Evolutionary conservation across 208 protist genomes (phyloP).

Genomic region (Ichthyophonus hoferi): DNA sequence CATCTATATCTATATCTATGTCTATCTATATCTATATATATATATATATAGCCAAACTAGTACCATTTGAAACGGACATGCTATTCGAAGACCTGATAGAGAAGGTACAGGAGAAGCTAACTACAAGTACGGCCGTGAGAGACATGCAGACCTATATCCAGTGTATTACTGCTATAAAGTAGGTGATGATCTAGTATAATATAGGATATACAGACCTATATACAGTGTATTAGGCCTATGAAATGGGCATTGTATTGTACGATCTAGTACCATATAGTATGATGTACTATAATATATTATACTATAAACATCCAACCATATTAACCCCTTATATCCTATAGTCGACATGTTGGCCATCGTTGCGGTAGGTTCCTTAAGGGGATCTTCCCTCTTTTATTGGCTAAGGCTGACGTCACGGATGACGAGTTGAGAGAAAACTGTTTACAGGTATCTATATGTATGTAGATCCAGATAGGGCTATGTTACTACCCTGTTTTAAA

Average conservation of each 20-base stretch:
- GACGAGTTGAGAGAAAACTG: conserved; percentile 67
- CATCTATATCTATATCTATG: too few relatives aligned
- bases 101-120: conserved; percentile 54
- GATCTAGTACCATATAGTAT: too few relatives aligned
- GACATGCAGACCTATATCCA: conserved; percentile 64
- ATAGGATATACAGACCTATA: too few relatives aligned
- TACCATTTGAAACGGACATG: conserved; percentile 28
- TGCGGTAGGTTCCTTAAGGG: conserved; percentile 63
- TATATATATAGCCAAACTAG: background rate
- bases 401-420: conserved; percentile 51
- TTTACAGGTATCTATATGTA: conserved; percentile 36
- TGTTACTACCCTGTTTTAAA: too few relatives aligned
- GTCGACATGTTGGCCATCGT: conserved; percentile 59
- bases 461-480: too few relatives aligned
- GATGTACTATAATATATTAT: too few relatives aligned
- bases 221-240: too few relatives aligned
- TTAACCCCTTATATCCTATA: too few relatives aligned
- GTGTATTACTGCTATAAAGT: conserved; percentile 36
- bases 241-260: too few relatives aligned
- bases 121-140: conserved; percentile 51
- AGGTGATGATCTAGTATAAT: too few relatives aligned
- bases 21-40: too few relatives aligned
- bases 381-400: conserved; percentile 60
- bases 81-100: conserved; percentile 60
- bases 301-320: too few relatives aligned